Base-by-base conservation (phyloP, 108 stramenopile species). In the Aureococcus anophagefferens region DNA sequence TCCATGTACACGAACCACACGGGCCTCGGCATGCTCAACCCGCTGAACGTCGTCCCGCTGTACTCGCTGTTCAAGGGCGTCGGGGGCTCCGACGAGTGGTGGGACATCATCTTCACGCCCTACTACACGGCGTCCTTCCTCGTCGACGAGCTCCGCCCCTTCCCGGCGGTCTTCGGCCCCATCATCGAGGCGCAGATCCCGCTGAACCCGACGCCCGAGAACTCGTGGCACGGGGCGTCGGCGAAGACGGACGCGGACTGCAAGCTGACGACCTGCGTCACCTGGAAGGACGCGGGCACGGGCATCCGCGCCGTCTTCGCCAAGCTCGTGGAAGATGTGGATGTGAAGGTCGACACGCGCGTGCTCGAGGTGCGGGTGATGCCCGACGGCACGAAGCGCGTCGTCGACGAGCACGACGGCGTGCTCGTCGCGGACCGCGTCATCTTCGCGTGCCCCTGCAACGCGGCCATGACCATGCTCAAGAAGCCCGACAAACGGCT, bases 211-310 rank as follows among this genome's bases (percentile, higher is more conserved):
- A 79, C 73, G 62, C 51, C 67, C 9, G 62, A 70, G 37, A 84
- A 84, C 62, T 63, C 83, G 28, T 72, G 72, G 68, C 68, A 71
- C 5, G 81, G 81, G 35, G 15, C 37, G 32, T 81, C 80, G 31
- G 32, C 62, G 33, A 74, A 75, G 29, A 71, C 74, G 63, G 79
- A 79, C 35, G 65, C 45, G 13, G 83, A 84, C 63, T 84, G 83
- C 71, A 80, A 82, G 40, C 73, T 84, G 32, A 80, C 80, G 44
- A 84, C 83, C 11, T 84, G 83, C 66, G 81, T 81, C 40, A 84
- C 83, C 33, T 84, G 81, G 83, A 81, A 84, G 71, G 81, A 84
- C 65, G 83, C 83, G 31, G 83, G 83, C 15, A 82, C 80, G 64
- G 83, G 83, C 32, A 84, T 84, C 46, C 81, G 83, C 4, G 76